Evolutionary conservation across 1,139 yeast species (phyloP).

Genomic region (Geotrichum reessii): DNA sequence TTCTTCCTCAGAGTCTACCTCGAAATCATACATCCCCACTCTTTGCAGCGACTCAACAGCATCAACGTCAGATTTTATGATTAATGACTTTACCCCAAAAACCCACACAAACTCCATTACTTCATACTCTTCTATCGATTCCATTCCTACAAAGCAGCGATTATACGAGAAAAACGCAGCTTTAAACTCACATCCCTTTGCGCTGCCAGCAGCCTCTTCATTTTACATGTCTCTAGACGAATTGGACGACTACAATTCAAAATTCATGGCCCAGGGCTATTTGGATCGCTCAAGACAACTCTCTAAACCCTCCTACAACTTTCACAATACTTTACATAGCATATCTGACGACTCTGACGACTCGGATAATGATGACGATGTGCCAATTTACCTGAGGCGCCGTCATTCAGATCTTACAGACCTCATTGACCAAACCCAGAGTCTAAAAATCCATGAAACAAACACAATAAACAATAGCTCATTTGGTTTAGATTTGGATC

Average conservation of each 20-base stretch:
- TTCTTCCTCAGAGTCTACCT: neutral
- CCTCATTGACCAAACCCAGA: neutral
- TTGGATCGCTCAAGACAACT: neutral
- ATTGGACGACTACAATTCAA: constrained; percentile 4
- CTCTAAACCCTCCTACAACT: neutral
- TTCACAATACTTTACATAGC: constrained; percentile 1
- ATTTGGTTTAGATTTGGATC: constrained; percentile 2
- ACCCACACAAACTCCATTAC: constrained; percentile 2
- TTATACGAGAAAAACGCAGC: neutral
- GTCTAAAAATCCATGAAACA: neutral
- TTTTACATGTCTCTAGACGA: constrained; percentile 4
- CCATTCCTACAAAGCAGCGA: neutral
- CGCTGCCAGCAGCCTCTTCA: neutral
- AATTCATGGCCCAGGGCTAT: constrained; percentile 4
- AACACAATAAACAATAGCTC: neutral
- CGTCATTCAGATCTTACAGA: neutral
- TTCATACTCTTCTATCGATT: constrained; percentile 6
- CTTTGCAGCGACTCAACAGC: constrained; percentile 4
- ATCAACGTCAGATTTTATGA: neutral
- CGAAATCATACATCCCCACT: constrained; percentile 1
- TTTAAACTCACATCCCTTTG: neutral
- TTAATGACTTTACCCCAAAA: neutral
- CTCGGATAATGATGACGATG: neutral
- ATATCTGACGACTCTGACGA: constrained; percentile 1
- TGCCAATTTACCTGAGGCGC: neutral